Percentiles rank a stretch among this genome's conserved stretches.
Evolutionary conservation across 1,284 basidiomycete species (phyloP).

Genomic region (Austroboletus novae-zelandiae): DNA sequence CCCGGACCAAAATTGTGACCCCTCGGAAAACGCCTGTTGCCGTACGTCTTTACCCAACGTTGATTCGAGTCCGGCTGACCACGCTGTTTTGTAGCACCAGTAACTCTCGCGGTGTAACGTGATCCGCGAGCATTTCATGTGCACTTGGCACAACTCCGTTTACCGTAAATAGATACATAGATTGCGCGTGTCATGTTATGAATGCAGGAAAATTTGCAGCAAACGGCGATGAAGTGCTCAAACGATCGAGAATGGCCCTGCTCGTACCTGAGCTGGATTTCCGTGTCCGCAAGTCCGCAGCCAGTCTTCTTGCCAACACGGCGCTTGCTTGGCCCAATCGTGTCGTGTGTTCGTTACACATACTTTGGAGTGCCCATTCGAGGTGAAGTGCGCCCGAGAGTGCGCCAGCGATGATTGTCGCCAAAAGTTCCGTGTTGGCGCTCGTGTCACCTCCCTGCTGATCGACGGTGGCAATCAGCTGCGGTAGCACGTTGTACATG

Average conservation of each 20-base stretch:
- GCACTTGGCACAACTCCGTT: background rate
- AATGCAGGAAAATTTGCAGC: slow-evolving; percentile 73
- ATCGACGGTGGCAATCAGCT: slow-evolving; percentile 56
- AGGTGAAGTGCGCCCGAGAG: slow-evolving; percentile 64
- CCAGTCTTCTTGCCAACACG: slow-evolving; percentile 60
- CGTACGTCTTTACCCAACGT: slow-evolving; percentile 48
- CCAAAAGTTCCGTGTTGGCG: slow-evolving; percentile 58
- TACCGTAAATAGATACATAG: slow-evolving; percentile 4
- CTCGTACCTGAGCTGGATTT: slow-evolving; percentile 51
- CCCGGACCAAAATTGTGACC: slow-evolving; percentile 63
- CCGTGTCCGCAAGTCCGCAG: slow-evolving; percentile 51
- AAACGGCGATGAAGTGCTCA: slow-evolving; percentile 62
- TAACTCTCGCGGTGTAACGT: slow-evolving; percentile 41
- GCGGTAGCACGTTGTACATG: slow-evolving; percentile 60
- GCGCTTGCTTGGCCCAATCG: slow-evolving; percentile 60
- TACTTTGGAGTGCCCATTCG: slow-evolving; percentile 61
- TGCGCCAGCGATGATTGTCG: slow-evolving; percentile 57
- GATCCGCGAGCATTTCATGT: background rate
- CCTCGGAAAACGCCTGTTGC: slow-evolving; percentile 73
- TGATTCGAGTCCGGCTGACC: slow-evolving; percentile 1
- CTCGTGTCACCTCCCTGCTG: slow-evolving; percentile 51
- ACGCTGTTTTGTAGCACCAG: slow-evolving; percentile 42
- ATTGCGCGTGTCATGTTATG: slow-evolving; percentile 29
- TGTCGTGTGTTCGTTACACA: slow-evolving; percentile 45
- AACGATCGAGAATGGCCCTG: slow-evolving; percentile 50